Evolutionary conservation across 1,284 basidiomycete genomes (phyloP), one percentile per base, ranked within the genome.

Genomic region (Microbotryum scabiosae): DNA sequence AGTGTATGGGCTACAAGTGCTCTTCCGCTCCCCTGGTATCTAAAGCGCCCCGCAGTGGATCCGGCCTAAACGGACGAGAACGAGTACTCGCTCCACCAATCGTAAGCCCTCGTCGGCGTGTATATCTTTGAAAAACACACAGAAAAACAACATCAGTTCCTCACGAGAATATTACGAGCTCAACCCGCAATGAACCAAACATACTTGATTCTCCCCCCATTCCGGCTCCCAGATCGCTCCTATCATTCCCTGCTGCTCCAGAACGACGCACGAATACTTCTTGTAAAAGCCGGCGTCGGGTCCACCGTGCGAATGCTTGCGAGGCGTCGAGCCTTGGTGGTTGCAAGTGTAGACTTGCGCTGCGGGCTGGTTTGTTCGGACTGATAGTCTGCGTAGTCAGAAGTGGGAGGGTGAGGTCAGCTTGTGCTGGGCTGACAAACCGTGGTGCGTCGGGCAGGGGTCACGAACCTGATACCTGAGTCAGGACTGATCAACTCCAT

Each of bases 341-440:
- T 79, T 79, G 66, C 79, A 79, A 5, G 76, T 76, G 68, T 79
- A 80, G 9, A 79, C 69, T 73, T 78, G 56, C 36, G 79, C 77
- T 0, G 78, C 79, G 2, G 80, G 79, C 69, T 82, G 80, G 68
- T 80, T 76, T 1, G 81, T 79, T 1, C 75, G 76, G n/a, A 83
- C 78, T 41, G 36, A 18, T 41, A 41, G 36, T 3, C 36, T 41
- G 36, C 16, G 53, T 16, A 25, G 44, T 41, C 14, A n/a, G 26
- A 51, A 25, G n/a, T n/a, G n/a, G n/a, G n/a, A 64, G 3, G 45
- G 10, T 10, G 2, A 12, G 6, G 2, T 53, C 43, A 53, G 47
- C 20, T 26, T 21, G 14, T 10, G 10, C 10, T 12, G 2, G 14
- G 25, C 3, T n/a, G 14, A 10, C 12, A 4, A 6, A n/a, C 23